Conservation (phyloP, 768 basidiomycete genomes). For the Pisolithus microcarpus region DNA sequence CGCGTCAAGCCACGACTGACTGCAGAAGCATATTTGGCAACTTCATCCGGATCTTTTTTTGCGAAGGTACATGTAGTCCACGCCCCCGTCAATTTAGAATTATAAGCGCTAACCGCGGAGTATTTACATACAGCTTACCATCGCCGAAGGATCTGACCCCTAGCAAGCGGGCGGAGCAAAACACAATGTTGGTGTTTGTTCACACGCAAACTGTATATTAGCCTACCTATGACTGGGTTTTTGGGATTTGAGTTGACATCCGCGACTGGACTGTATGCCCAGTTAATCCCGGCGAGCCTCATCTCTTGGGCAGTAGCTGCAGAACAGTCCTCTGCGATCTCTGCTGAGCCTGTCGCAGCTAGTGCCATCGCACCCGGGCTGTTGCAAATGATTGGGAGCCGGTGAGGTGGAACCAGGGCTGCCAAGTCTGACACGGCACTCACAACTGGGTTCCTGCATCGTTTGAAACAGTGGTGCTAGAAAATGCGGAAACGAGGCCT, state of each 20-base stretch:
- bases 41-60: constrained; percentile 44
- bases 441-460: constrained; percentile 62
- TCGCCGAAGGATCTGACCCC: constrained; percentile 69
- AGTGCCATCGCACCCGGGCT: constrained; percentile 74
- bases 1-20: constrained; percentile 42
- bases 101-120: neutral
- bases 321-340: constrained; percentile 39
- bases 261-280: constrained; percentile 65
- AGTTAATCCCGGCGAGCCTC: constrained; percentile 57
- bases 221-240: constrained; percentile 66
- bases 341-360: constrained; percentile 44
- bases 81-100: neutral
- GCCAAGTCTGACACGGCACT: constrained; percentile 17
- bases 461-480: constrained; percentile 18
- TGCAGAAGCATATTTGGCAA: constrained; percentile 41
- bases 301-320: constrained; percentile 51
- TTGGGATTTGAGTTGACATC: constrained; percentile 65
- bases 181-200: neutral
- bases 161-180: constrained; percentile 13
- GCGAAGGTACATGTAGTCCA: neutral
- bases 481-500: constrained; percentile 58
- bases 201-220: neutral
- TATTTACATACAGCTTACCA: constrained; percentile 29
- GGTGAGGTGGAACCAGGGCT: neutral
- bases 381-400: neutral